Evolutionary conservation across 257 asterid species (phyloP), one percentile per base, ranked within the genome.

Genomic region (Ocimum tenuiflorum): DNA sequence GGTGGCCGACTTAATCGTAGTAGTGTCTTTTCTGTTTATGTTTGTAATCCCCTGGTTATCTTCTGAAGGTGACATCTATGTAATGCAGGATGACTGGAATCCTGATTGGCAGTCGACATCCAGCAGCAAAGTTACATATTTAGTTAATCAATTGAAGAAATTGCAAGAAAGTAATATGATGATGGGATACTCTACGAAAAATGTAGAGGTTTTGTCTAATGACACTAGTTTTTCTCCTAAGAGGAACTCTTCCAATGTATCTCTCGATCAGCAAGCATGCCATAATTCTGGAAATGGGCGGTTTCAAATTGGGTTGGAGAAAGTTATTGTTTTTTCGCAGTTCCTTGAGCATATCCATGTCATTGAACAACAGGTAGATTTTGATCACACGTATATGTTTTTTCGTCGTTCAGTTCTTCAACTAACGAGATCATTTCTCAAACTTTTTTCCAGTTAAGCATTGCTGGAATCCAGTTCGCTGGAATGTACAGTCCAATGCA

Each of bases 61-160:
- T 52, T 48, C 60, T 60, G 46, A 59, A 70, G 66, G 31, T n/a
- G 57, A 36, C 73, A 55, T 36, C 47, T 70, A 38, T 72, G 38
- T 64, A 18, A 50, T 73, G 73, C 82, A 94, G 98, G 98, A 94
- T 69, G 91, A 84, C 77, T 92, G 99, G 99, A 85, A 92, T 85
- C 99, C 97, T 72, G 97, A 92, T 77, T 92, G 99, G 99, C 91
- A 87, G 77, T 92, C 90, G 54, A 92, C 99, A 63, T 87, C 97
- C 35, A 92, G 99, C 91, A 92, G 95, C 82, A 92, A 91, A 81
- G 96, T 86, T 52, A 68, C 87, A 46, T 88, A 88, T 79, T 86
- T 91, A 55, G 85, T 94, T 74, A 66, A 70, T 55, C 79, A 64
- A 67, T 81, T 94, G 50, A 85, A 79, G 74, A 74, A 81, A 56